phyloP scores from a whole-genome alignment of 2,329 filamentous ascomycete genomes.

The Colletotrichum incanum region DNA sequence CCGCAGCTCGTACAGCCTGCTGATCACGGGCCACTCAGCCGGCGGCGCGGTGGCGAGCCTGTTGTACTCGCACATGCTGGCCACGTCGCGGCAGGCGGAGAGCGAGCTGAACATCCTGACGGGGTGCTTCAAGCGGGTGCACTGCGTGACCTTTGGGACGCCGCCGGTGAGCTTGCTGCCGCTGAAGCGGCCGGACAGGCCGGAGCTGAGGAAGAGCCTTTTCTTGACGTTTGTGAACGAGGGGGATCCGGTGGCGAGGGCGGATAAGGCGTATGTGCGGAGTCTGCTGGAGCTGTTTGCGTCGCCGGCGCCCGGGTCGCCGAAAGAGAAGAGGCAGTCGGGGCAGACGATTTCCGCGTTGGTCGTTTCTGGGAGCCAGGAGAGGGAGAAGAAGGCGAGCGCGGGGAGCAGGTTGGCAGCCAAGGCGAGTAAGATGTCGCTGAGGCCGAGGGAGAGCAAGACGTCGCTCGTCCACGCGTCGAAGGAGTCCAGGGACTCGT shows the following conservation, averaged over 20 bases:
- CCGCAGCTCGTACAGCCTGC: constrained; percentile 76
- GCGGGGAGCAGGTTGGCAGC: constrained; percentile 19
- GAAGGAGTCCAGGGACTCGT: constrained; percentile 24
- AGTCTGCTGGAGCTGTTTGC: constrained; percentile 81
- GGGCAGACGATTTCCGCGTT: constrained; percentile 11
- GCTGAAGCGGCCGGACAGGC: constrained; percentile 70
- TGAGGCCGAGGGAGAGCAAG: constrained; percentile 18
- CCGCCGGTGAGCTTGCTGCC: constrained; percentile 83
- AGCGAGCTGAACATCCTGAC: constrained; percentile 81
- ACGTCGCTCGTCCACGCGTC: constrained; percentile 43
- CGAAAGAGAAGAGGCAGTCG: constrained; percentile 17
- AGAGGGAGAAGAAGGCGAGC: constrained; percentile 38
- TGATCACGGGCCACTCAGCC: constrained; percentile 90
- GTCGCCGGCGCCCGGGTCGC: constrained; percentile 65
- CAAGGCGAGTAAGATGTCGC: constrained; percentile 14
- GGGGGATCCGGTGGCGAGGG: constrained; percentile 84
- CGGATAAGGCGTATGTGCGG: constrained; percentile 82
- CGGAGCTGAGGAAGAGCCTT: constrained; percentile 73
- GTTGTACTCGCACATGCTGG: constrained; percentile 86
- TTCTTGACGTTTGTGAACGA: constrained; percentile 90
- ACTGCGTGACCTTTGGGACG: constrained; percentile 89
- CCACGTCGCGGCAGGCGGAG: constrained; percentile 62
- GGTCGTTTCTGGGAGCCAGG: constrained; percentile 9
- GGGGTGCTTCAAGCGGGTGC: constrained; percentile 81
- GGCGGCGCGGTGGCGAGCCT: constrained; percentile 87